Percentiles rank a stretch among this genome's conserved stretches.
Evolutionary conservation across 1,284 basidiomycete species (phyloP).

Genomic region (Tylopilus orsonianus): DNA sequence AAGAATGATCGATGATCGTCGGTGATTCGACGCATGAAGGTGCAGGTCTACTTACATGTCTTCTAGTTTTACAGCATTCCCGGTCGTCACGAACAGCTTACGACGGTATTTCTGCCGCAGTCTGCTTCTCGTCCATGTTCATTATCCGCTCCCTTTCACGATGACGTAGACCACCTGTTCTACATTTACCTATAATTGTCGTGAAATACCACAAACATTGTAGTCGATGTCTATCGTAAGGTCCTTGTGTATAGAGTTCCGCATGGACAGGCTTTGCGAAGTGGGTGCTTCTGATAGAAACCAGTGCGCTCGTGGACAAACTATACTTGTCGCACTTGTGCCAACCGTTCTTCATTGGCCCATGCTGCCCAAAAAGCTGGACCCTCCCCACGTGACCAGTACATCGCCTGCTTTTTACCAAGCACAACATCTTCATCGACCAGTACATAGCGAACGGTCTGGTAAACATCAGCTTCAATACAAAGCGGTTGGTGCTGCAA

Average conservation of each 20-base stretch:
- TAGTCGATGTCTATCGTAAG: background rate
- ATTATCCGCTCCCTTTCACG: slow-evolving; percentile 7
- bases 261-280: background rate
- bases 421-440: slow-evolving; percentile 55
- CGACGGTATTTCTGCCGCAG: slow-evolving; percentile 5
- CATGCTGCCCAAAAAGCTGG: slow-evolving; percentile 52
- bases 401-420: slow-evolving; percentile 50
- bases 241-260: background rate
- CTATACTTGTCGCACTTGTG: slow-evolving; percentile 16
- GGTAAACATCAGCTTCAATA: slow-evolving; percentile 8
- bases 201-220: slow-evolving; percentile 30
- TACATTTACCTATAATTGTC: slow-evolving; percentile 29
- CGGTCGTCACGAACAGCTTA: slow-evolving; percentile 12
- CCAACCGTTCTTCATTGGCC: slow-evolving; percentile 47
- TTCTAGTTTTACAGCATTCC: slow-evolving; percentile 8
- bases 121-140: slow-evolving; percentile 11
- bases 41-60: slow-evolving; percentile 2
- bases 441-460: slow-evolving; percentile 64
- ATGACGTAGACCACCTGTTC: slow-evolving; percentile 35
- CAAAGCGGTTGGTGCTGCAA: background rate
- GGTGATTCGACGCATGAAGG: background rate
- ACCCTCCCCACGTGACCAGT: slow-evolving; percentile 62
- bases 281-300: background rate
- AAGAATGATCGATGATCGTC: slow-evolving; percentile 27
- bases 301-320: background rate